Evolutionary conservation across 1,284 basidiomycete genomes (phyloP).

Genomic region (Somion occarium): DNA sequence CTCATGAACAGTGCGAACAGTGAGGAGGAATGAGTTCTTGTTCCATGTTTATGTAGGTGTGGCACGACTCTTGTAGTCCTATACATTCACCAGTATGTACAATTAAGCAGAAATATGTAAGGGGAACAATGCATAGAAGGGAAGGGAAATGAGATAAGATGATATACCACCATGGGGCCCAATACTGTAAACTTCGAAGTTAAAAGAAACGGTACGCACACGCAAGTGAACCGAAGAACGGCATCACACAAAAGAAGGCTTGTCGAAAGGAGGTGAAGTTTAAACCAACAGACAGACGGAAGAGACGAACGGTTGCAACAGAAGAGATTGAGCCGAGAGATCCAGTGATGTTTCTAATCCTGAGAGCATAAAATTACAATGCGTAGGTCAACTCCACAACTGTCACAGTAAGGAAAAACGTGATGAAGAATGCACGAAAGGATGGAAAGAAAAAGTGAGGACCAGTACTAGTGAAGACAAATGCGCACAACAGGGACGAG

Average conservation of each 20-base stretch:
- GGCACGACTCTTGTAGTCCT: constrained; percentile 5
- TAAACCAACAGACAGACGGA: background rate
- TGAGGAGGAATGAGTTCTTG: too few relatives aligned
- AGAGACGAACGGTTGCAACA: background rate
- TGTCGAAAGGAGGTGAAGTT: background rate
- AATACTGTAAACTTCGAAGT: background rate
- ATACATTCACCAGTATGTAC: constrained; percentile 17
- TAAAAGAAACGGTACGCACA: background rate
- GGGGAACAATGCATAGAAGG: constrained; percentile 3
- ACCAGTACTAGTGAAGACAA: constrained; percentile 4
- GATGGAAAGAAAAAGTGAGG: background rate
- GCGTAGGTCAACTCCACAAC: constrained; percentile 17
- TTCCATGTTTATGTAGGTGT: background rate
- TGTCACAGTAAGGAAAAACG: constrained; percentile 8
- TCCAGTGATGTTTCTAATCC: constrained; percentile 24
- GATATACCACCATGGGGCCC: constrained; percentile 13
- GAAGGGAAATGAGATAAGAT: constrained; percentile 9
- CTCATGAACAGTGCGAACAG: too few relatives aligned
- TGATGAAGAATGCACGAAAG: background rate
- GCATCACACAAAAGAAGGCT: background rate
- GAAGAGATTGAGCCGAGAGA: constrained; percentile 20
- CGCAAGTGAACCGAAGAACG: background rate
- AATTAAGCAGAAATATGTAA: constrained; percentile 15
- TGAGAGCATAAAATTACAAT: constrained; percentile 31
- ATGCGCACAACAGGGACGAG: constrained; percentile 5